Evolutionary conservation across 495 filamentous ascomycete species (phyloP).

Genomic region (Penicillium mononematosum): DNA sequence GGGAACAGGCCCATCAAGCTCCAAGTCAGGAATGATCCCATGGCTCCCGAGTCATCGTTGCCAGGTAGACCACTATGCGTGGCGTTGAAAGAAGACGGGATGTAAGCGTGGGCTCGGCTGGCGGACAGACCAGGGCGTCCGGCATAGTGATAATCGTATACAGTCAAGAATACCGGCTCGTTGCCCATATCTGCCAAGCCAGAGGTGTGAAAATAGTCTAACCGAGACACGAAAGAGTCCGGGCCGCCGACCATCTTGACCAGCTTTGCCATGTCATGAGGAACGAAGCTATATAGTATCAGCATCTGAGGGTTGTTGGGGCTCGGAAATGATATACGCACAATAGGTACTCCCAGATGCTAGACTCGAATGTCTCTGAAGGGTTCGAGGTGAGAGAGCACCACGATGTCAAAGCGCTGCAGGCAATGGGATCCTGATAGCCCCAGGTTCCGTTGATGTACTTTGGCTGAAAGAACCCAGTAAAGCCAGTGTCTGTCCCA

Average conservation of each 20-base stretch:
- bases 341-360: conserved; percentile 67
- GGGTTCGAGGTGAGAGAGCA: conserved; percentile 66
- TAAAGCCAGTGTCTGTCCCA: conserved; percentile 60
- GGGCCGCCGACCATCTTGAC: conserved; percentile 61
- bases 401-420: conserved; percentile 52
- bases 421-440: conserved; percentile 68
- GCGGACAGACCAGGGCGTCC: conserved; percentile 65
- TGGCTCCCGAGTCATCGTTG: conserved; percentile 64
- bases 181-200: conserved; percentile 69
- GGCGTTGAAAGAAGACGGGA: conserved; percentile 61
- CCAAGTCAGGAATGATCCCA: conserved; percentile 60
- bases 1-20: conserved; percentile 62
- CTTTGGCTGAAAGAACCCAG: conserved; percentile 67
- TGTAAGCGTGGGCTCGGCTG: conserved; percentile 60
- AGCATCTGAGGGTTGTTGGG: neutral
- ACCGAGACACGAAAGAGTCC: conserved; percentile 55
- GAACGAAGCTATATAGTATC: conserved; percentile 52
- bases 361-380: conserved; percentile 68
- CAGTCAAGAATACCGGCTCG: conserved; percentile 68
- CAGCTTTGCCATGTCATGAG: conserved; percentile 65
- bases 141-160: conserved; percentile 72
- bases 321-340: conserved; percentile 15
- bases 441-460: conserved; percentile 66
- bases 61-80: conserved; percentile 62
- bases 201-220: conserved; percentile 66